Percentiles rank a stretch among this genome's conserved stretches.
Evolutionary conservation across 257 asterid species (phyloP).

Genomic region (Galeopsis tetrahit): DNA sequence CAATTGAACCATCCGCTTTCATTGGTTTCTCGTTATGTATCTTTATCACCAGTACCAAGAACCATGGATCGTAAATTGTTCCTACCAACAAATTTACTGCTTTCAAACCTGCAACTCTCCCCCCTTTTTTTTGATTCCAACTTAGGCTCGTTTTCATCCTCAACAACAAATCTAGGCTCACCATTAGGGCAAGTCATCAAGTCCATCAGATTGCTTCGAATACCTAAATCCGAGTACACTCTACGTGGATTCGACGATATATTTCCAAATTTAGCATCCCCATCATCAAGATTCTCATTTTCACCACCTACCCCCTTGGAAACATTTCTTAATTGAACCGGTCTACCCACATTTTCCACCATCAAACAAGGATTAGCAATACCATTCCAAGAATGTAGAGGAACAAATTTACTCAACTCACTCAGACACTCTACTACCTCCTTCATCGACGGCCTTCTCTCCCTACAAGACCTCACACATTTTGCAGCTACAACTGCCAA

Average conservation of each 20-base stretch:
- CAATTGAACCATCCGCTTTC: constrained; percentile 34
- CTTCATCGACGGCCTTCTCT: constrained; percentile 81
- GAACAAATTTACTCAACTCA: constrained; percentile 62
- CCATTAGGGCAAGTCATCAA: constrained; percentile 58
- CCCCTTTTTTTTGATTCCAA: constrained; percentile 36
- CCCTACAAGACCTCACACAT: constrained; percentile 83
- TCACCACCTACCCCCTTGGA: constrained; percentile 35
- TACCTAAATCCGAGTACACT: constrained; percentile 57
- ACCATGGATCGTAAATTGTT: constrained; percentile 36
- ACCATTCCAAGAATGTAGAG: constrained; percentile 70
- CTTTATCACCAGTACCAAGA: constrained; percentile 41
- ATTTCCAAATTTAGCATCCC: constrained; percentile 40
- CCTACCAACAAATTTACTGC: constrained; percentile 39
- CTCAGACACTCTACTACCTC: constrained; percentile 71
- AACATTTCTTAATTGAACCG: constrained; percentile 48
- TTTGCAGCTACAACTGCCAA: constrained; percentile 78
- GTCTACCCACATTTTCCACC: constrained; percentile 70
- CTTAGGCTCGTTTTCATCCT: constrained; percentile 39
- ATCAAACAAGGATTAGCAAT: constrained; percentile 76
- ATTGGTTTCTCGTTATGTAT: constrained; percentile 34
- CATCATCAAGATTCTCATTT: constrained; percentile 41
- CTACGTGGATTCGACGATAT: constrained; percentile 57
- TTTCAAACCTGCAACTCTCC: constrained; percentile 57
- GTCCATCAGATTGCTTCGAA: constrained; percentile 65
- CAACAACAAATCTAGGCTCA: constrained; percentile 36